phyloP scores from a whole-genome alignment of 1,284 basidiomycete genomes.

The Moesziomyces antarcticus region DNA sequence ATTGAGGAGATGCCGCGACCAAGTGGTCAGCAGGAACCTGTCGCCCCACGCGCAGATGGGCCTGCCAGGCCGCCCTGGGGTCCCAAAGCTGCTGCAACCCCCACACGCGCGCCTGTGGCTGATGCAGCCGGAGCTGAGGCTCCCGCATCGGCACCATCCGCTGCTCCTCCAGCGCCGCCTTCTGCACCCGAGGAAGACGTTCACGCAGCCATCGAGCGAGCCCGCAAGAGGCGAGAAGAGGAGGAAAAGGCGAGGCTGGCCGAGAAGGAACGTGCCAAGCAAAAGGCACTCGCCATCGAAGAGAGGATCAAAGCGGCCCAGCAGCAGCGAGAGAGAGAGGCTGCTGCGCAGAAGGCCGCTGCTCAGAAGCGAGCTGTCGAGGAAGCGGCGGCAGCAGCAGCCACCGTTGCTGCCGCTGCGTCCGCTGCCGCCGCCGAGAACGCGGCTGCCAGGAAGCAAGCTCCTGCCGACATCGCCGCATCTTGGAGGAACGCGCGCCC shows the following conservation, averaged over 20 bases:
- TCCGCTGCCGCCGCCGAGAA: constrained; percentile 7
- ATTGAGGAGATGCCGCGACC: constrained; percentile 26
- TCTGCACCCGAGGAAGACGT: constrained; percentile 50
- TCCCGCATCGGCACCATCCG: background rate
- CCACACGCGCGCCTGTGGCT: background rate
- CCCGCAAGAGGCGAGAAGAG: constrained; percentile 61
- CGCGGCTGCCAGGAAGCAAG: constrained; percentile 15
- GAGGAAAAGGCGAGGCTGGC: constrained; percentile 57
- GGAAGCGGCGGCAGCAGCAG: constrained; percentile 9
- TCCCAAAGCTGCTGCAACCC: constrained; percentile 15
- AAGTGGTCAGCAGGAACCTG: background rate
- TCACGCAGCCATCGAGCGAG: constrained; percentile 61
- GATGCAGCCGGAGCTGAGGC: constrained; percentile 8
- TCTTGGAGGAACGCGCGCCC: constrained; percentile 38
- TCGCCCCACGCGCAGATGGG: constrained; percentile 5
- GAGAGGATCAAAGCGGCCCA: constrained; percentile 54
- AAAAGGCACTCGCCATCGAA: constrained; percentile 61
- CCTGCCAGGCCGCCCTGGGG: constrained; percentile 29
- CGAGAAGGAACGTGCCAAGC: constrained; percentile 60
- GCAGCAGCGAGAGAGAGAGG: constrained; percentile 40
- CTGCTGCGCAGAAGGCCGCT: constrained; percentile 33
- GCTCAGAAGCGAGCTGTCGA: constrained; percentile 21
- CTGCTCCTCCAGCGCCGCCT: constrained; percentile 2
- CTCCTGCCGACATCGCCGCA: constrained; percentile 38
- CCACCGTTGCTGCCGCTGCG: constrained; percentile 7